These are phyloP conservation scores for Nicotiana otophora DNA, from an alignment of 257 asterid genomes.

Conservation along the genomic window DNA sequence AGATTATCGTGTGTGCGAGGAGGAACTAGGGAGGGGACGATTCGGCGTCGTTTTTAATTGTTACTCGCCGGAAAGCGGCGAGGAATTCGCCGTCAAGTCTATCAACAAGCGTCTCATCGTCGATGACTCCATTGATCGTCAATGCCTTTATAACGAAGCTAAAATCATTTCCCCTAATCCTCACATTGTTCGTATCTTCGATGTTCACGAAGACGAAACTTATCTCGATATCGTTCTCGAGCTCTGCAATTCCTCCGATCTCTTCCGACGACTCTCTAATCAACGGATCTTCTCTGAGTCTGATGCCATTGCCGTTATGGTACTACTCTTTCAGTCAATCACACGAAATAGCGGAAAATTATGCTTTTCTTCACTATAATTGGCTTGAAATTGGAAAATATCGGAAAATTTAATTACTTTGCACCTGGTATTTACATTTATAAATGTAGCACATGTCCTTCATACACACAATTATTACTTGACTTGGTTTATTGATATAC, in stretches of 20 bases:
- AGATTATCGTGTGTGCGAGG: conserved; percentile 48
- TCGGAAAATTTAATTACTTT: neutral
- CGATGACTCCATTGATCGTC: conserved; percentile 57
- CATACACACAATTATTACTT: too few relatives aligned
- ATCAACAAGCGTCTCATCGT: conserved; percentile 48
- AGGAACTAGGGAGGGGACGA: conserved; percentile 66
- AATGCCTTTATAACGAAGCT: conserved; percentile 58
- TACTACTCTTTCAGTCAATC: conserved; percentile 10
- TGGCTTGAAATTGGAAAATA: too few relatives aligned
- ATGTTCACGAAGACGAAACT: conserved; percentile 54
- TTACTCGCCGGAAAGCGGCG: conserved; percentile 35
- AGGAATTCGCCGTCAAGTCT: conserved; percentile 58
- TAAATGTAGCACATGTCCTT: neutral
- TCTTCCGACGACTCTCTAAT: conserved; percentile 36
- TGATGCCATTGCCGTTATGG: conserved; percentile 64
- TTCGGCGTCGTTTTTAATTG: conserved; percentile 71
- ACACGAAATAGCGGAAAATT: neutral
- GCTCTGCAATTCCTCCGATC: conserved; percentile 50
- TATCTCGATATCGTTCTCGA: conserved; percentile 59
- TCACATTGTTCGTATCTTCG: conserved; percentile 37
- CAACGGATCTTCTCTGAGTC: conserved; percentile 37
- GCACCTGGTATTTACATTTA: too few relatives aligned
- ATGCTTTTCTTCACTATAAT: too few relatives aligned
- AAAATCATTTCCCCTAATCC: conserved; percentile 43
- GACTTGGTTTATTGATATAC: too few relatives aligned